Evolutionary conservation across 768 basidiomycete species (phyloP), one percentile per base, ranked within the genome.

Genomic region (Boletales sp.): DNA sequence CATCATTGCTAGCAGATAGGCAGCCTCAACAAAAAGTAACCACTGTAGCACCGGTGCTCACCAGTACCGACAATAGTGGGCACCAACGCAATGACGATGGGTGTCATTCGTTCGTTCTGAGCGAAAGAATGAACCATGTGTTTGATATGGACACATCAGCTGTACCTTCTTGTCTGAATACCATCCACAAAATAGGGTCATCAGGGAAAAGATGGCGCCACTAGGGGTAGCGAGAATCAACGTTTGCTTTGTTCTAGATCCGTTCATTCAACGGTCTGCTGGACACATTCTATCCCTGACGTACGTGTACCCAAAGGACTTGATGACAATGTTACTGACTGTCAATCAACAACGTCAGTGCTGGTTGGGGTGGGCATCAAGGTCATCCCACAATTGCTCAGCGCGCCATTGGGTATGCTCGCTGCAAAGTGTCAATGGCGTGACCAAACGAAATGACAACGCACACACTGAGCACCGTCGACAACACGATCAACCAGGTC

Each of bases 251-350:
- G 84, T 77, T 11, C 80, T 83, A 38, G 30, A n/a, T 35, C n/a
- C 40, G 33, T 35, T 8, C 8, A 5, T 31, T 41, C 25, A 45
- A 14, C 34, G 17, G 8, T 14, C 28, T 13, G n/a, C 28, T 36
- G 12, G 21, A 40, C 11, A 41, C 40, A 18, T 28, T 32, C 42
- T 15, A 31, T 40, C 8, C 17, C 31, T 8, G 44, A 62, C 78
- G 6, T 67, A 81, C 79, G 80, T 82, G 46, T 84, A 85, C 28
- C 83, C 83, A 55, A 84, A 83, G 53, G 70, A 73, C 68, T 78
- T 78, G 63, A 85, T 79, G 49, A 85, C 78, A 10, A 82, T 63
- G 57, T 83, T 84, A 62, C 81, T 78, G 66, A 80, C 82, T 83
- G 46, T 6, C 30, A 21, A 35, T 35, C 8, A 40, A 39, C 13